Percentiles rank a stretch among this genome's conserved stretches.
Conservation (phyloP, 257 asterid genomes). For the Cynanchum wilfordii region DNA sequence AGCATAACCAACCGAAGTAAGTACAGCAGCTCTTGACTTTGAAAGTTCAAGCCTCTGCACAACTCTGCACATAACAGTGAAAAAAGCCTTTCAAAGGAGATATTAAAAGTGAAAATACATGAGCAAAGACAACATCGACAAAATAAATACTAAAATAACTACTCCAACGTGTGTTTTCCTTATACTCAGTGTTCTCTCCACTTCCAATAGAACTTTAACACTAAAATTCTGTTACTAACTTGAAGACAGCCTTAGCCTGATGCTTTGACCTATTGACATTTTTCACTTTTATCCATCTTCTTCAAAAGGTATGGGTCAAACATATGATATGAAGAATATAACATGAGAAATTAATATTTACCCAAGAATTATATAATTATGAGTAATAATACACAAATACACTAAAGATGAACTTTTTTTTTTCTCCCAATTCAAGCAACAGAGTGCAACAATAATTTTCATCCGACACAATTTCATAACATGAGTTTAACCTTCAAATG, state of each 20-base stretch:
- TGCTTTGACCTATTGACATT: background rate
- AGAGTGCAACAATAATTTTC: background rate
- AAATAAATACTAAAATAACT: background rate
- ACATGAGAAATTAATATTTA: background rate
- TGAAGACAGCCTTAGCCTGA: background rate
- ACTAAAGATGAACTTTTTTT: background rate
- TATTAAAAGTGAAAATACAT: slow-evolving; percentile 7
- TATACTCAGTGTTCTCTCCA: background rate
- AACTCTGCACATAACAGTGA: slow-evolving; percentile 46
- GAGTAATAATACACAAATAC: background rate
- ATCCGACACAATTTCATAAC: background rate
- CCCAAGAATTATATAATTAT: background rate
- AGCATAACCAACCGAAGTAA: slow-evolving; percentile 68
- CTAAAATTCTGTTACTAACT: background rate
- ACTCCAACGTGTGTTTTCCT: background rate
- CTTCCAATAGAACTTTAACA: background rate
- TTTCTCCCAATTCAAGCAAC: background rate
- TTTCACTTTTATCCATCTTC: background rate
- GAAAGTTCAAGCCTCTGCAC: slow-evolving; percentile 93
- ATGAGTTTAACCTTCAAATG: slow-evolving; percentile 4
- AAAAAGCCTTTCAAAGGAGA: background rate
- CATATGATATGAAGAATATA: slow-evolving; percentile 1
- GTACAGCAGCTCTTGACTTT: slow-evolving; percentile 96
- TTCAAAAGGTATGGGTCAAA: background rate
- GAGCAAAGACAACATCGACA: background rate